Evolutionary conservation across 371 early-diverging fungal species (phyloP).

Genomic region (Amoeboaphelidium occidentale): DNA sequence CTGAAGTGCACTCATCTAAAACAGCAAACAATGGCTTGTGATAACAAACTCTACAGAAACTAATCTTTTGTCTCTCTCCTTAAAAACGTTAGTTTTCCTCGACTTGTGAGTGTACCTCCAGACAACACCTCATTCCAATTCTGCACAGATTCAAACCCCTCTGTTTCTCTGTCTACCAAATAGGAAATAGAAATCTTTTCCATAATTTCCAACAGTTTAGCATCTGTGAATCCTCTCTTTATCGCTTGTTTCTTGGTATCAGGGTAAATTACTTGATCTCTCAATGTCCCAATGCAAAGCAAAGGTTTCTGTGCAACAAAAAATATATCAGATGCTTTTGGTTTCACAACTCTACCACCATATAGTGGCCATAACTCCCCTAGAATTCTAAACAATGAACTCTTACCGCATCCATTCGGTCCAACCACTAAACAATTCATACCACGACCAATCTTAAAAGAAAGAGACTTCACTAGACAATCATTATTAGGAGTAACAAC

Average conservation of each 20-base stretch:
- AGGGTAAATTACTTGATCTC: slow-evolving; percentile 69
- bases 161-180: slow-evolving; percentile 49
- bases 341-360: background rate
- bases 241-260: slow-evolving; percentile 52
- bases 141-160: slow-evolving; percentile 60
- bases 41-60: slow-evolving; percentile 31
- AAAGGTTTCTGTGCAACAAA: slow-evolving; percentile 78
- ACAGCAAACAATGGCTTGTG: slow-evolving; percentile 65
- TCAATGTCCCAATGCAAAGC: slow-evolving; percentile 49
- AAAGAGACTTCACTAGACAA: background rate
- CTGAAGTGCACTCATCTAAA: slow-evolving; percentile 57
- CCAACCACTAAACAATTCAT: slow-evolving; percentile 28
- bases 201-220: slow-evolving; percentile 19
- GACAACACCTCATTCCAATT: slow-evolving; percentile 79
- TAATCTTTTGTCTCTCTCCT: slow-evolving; percentile 71
- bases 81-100: too few relatives aligned
- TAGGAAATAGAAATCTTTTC: background rate
- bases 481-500: background rate
- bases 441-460: background rate
- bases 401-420: slow-evolving; percentile 75
- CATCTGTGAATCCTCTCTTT: slow-evolving; percentile 41
- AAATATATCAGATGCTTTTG: slow-evolving; percentile 30
- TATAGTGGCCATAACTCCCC: background rate
- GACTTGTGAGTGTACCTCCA: too few relatives aligned
- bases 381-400: slow-evolving; percentile 38